phyloP scores from a whole-genome alignment of 2,329 filamentous ascomycete species.

The Nemania bipapillata region DNA sequence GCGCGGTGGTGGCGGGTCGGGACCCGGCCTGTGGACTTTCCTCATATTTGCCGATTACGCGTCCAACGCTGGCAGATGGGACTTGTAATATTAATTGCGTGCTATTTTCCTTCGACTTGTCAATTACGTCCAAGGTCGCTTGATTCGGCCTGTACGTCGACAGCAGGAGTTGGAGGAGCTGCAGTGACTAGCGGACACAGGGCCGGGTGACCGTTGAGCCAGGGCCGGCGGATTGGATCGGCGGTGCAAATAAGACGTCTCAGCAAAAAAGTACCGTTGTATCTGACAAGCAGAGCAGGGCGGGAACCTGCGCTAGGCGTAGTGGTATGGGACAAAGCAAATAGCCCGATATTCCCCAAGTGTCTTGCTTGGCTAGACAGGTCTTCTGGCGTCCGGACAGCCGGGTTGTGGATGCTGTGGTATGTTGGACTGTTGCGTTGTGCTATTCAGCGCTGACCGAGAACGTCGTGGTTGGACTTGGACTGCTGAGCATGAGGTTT shows the following conservation, averaged over 20 bases:
- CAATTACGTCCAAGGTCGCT: slow-evolving; percentile 8
- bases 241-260: slow-evolving; percentile 41
- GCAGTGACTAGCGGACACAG: slow-evolving; percentile 44
- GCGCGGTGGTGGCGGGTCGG: slow-evolving; percentile 51
- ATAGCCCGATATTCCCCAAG: slow-evolving; percentile 41
- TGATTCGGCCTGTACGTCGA: slow-evolving; percentile 29
- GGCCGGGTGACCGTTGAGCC: slow-evolving; percentile 47
- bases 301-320: slow-evolving; percentile 35
- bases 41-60: slow-evolving; percentile 52
- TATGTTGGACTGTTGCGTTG: slow-evolving; percentile 9
- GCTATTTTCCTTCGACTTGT: slow-evolving; percentile 19
- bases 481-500: slow-evolving; percentile 20
- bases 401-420: slow-evolving; percentile 39
- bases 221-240: slow-evolving; percentile 40
- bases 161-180: slow-evolving; percentile 31
- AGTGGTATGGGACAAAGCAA: slow-evolving; percentile 38
- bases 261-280: slow-evolving; percentile 32
- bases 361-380: slow-evolving; percentile 46
- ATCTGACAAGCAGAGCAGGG: slow-evolving; percentile 35
- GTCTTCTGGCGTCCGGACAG: slow-evolving; percentile 44
- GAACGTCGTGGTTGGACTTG: slow-evolving; percentile 20
- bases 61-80: slow-evolving; percentile 39
- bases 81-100: slow-evolving; percentile 34
- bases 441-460: slow-evolving; percentile 27
- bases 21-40: slow-evolving; percentile 46